Conservation (phyloP, 1,284 basidiomycete species). For the Athelia sp. region DNA sequence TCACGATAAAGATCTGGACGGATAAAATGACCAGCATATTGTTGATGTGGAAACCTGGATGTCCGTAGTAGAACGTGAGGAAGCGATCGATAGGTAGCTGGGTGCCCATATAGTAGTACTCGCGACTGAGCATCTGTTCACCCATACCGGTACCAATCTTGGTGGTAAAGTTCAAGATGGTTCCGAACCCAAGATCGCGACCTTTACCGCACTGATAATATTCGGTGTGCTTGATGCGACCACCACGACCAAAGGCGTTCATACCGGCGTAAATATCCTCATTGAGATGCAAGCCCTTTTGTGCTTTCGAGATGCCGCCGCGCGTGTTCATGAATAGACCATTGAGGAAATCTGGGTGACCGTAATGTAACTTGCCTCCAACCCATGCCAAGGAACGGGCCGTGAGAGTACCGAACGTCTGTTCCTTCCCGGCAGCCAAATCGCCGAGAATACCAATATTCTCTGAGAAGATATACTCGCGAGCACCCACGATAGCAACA, state of each 20-base stretch:
- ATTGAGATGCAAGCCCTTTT: constrained; percentile 97
- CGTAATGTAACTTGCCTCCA: constrained; percentile 98
- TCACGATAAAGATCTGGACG: constrained; percentile 88
- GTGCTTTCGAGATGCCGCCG: constrained; percentile 97
- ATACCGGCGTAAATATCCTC: constrained; percentile 99
- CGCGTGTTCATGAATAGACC: constrained; percentile 98
- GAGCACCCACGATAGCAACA: constrained; percentile 95
- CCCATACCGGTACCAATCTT: constrained; percentile 99
- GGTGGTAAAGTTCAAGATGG: constrained; percentile 98
- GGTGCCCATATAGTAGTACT: constrained; percentile 99
- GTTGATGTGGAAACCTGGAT: constrained; percentile 99
- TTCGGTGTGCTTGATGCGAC: constrained; percentile 98
- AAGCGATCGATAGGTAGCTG: constrained; percentile 98
- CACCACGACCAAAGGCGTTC: constrained; percentile 96
- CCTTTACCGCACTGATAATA: constrained; percentile 99
- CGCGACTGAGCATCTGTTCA: constrained; percentile 97
- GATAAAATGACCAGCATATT: constrained; percentile 97
- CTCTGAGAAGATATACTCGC: constrained; percentile 99
- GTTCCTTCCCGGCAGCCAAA: constrained; percentile 97
- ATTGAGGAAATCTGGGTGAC: constrained; percentile 98
- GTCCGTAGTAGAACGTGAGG: constrained; percentile 99
- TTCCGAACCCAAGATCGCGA: constrained; percentile 97
- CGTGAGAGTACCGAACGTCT: constrained; percentile 97
- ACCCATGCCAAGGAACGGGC: constrained; percentile 96
- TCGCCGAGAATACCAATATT: constrained; percentile 99